Base-by-base conservation (phyloP, 169 alveolate species). In the Plasmodium vinckei region DNA sequence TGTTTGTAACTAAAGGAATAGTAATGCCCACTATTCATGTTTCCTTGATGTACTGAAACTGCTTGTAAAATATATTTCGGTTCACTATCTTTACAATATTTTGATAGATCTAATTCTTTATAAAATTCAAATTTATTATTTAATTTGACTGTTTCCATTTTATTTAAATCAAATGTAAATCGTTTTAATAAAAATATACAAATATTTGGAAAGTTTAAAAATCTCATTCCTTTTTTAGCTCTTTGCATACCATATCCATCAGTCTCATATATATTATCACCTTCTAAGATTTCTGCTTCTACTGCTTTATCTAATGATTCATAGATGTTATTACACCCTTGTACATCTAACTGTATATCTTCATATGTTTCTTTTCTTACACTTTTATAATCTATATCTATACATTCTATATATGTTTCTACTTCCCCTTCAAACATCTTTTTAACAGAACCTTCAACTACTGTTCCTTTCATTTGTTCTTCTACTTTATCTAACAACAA, bases 41-140 rank as follows among this genome's bases (percentile, higher is more conserved):
- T 97, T 1, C 99, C 99, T 73, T 96, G 98, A 92, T 98, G 99
- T 19, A 98, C 99, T 5, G 98, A 96, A 15, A 98, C 98, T 5
- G 99, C 95, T 92, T 97, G 99, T 68, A 96, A 90, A 49, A 94
- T 90, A 88, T 98, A 97, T 33, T 33, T 0, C 47, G 88, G 75
- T 64, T 97, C 73, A 47, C 68, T 92, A 79, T 49, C 93, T 64
- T 87, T 25, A 54, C 93, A 68, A 46, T 88, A 94, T 9, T 91
- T 87, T 5, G 94, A 71, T 21, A 98, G 89, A 75, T 97, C 98
- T 33, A 98, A 92, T 64, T 92, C 97, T 70, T 96, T 96, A 61
- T 95, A 97, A 91, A 97, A 97, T 92, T 96, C 98, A 91, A 97
- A 97, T 72, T 97, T 89, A 60, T 94, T 95, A 87, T 97, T 97